Conservation (phyloP, 306 rosid genomes). For the Macrotyloma uniflorum region DNA sequence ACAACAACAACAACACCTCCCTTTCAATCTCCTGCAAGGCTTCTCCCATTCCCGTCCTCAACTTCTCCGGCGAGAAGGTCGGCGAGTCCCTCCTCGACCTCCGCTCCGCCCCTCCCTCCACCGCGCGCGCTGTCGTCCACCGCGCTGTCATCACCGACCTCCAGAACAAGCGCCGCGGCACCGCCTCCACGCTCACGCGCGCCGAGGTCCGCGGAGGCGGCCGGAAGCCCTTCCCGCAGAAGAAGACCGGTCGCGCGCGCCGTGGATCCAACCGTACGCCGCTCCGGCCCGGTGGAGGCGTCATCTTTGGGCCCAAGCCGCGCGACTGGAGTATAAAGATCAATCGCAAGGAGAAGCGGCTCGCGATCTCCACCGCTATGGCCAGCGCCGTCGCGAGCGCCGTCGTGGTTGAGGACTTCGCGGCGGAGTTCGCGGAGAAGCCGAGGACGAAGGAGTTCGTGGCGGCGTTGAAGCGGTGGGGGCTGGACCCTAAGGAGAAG, state of each 20-base stretch:
- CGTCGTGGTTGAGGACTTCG: constrained; percentile 84
- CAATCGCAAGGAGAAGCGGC: constrained; percentile 82
- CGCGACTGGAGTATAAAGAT: constrained; percentile 92
- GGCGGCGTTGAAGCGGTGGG: constrained; percentile 88
- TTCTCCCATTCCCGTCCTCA: constrained; percentile 83
- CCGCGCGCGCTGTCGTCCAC: constrained; percentile 95
- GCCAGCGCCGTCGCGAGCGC: constrained; percentile 76
- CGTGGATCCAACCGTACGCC: constrained; percentile 80
- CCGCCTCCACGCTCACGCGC: constrained; percentile 92
- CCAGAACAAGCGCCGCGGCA: constrained; percentile 95
- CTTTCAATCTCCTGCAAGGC: constrained; percentile 56
- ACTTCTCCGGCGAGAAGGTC: constrained; percentile 73
- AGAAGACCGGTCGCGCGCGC: constrained; percentile 88
- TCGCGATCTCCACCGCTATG: constrained; percentile 88
- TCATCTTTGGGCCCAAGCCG: constrained; percentile 86
- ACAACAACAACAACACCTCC: neutral
- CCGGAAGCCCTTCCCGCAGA: constrained; percentile 75
- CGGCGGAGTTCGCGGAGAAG: constrained; percentile 68
- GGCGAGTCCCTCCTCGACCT: constrained; percentile 80
- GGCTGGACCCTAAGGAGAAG: constrained; percentile 86
- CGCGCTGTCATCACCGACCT: constrained; percentile 84
- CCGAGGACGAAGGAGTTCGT: constrained; percentile 89
- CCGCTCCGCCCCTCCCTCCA: constrained; percentile 70
- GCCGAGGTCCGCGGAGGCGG: constrained; percentile 92
- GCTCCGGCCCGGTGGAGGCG: constrained; percentile 91